A percentile compares a stretch with the other conserved stretches of the same genome.
phyloP scores from a whole-genome alignment of 2,329 filamentous ascomycete species.

The Colletotrichum noveboracense region DNA sequence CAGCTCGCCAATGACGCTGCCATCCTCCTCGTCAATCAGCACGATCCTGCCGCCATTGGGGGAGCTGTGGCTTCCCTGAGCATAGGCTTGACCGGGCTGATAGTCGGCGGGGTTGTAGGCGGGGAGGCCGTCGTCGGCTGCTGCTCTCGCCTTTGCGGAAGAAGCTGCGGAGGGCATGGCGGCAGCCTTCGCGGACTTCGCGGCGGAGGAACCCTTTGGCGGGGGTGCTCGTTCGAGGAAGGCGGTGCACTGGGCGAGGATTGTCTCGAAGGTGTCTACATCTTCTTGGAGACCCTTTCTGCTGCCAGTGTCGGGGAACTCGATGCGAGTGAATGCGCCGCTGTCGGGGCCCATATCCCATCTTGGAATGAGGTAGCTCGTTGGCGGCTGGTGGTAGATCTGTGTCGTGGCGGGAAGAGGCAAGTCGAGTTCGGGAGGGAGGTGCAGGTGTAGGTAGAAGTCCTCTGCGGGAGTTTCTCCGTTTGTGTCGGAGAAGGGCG shows the following conservation, averaged over 20 bases:
- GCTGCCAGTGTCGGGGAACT: slow-evolving; percentile 79
- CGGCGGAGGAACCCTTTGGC: slow-evolving; percentile 41
- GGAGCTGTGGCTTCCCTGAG: slow-evolving; percentile 63
- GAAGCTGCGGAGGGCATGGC: slow-evolving; percentile 21
- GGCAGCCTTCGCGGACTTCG: background rate
- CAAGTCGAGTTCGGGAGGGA: slow-evolving; percentile 92
- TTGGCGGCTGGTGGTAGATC: slow-evolving; percentile 94
- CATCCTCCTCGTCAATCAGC: slow-evolving; percentile 93
- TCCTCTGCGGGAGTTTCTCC: slow-evolving; percentile 81
- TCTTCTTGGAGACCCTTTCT: slow-evolving; percentile 85
- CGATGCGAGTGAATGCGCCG: slow-evolving; percentile 90
- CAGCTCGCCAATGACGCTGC: slow-evolving; percentile 91
- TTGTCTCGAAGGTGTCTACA: slow-evolving; percentile 95
- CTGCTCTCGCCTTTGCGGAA: slow-evolving; percentile 26
- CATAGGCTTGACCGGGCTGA: slow-evolving; percentile 80
- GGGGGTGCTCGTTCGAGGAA: slow-evolving; percentile 86
- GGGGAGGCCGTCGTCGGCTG: slow-evolving; percentile 51
- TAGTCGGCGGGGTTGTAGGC: slow-evolving; percentile 85
- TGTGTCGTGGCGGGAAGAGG: slow-evolving; percentile 94
- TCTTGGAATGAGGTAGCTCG: slow-evolving; percentile 90
- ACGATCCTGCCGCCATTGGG: slow-evolving; percentile 79
- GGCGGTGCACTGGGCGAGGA: slow-evolving; percentile 95
- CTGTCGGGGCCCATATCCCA: slow-evolving; percentile 91
- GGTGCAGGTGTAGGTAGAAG: slow-evolving; percentile 95
- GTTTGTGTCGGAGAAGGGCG: slow-evolving; percentile 64